phyloP scores from a whole-genome alignment of 116 monocot genomes.

The Posidonia oceanica region DNA sequence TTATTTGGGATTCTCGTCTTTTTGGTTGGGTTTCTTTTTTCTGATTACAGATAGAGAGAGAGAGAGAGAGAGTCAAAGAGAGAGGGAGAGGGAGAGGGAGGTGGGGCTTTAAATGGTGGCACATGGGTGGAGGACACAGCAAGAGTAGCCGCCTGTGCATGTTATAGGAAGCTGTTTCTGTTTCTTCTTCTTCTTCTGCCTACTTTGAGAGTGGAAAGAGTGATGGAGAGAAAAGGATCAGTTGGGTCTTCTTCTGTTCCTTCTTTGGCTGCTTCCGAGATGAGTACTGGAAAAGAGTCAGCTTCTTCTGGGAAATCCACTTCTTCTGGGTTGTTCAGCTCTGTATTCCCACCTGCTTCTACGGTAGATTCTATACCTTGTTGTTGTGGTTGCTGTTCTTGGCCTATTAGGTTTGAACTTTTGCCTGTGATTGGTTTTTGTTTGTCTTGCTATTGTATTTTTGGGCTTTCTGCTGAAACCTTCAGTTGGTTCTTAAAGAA shows the following conservation, averaged over 20 bases:
- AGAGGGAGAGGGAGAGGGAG: too few species aligned
- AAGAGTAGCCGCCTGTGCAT: too few species aligned
- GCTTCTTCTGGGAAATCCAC: neutral
- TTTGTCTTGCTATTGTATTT: neutral
- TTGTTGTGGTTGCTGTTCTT: neutral
- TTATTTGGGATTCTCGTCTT: too few species aligned
- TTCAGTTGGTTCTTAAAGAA: neutral
- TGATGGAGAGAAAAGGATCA: conserved; percentile 12
- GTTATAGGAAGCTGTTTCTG: too few species aligned
- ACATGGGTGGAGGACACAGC: neutral
- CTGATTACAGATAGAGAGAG: too few species aligned
- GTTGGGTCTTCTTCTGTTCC: neutral
- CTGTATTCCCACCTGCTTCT: conserved; percentile 15
- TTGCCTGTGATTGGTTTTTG: neutral
- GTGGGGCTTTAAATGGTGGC: neutral
- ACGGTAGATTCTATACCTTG: neutral
- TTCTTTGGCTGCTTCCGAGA: conserved; percentile 1
- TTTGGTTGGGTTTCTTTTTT: too few species aligned
- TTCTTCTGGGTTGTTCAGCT: conserved; percentile 14
- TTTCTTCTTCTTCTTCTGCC: too few species aligned
- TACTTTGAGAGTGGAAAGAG: neutral
- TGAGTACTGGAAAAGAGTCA: neutral
- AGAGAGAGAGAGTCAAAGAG: too few species aligned
- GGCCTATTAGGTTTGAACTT: neutral
- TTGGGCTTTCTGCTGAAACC: neutral